Evolutionary conservation across 371 early-diverging fungal species (phyloP), one percentile per base, ranked within the genome.

Genomic region (Circinella minor): DNA sequence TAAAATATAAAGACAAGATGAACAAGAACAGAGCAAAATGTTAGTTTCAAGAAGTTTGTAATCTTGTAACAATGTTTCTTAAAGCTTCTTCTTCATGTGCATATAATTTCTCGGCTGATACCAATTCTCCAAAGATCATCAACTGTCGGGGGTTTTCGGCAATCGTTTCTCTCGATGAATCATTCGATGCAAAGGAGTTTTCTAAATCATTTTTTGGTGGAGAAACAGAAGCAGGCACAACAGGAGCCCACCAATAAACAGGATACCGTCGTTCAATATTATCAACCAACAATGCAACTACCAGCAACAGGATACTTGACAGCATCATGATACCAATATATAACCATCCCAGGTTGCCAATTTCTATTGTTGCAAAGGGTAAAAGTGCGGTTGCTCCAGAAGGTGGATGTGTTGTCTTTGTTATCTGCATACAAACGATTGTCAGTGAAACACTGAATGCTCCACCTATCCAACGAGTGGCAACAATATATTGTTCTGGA

Each of bases 351-450:
- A 89, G 77, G 1, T 79, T 74, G 3, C 81, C 76, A 20, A 87
- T 78, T 4, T 63, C 76, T 1, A 68, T 47, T 6, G 85, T 81
- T 0, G 82, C 71, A 5, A 83, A 84, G 7, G 91, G 91, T 38
- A 93, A 81, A 60, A 92, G 74, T 0, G 93, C 90, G 0, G 94
- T 88, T 0, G 94, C 93, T 14, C 84, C 84, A 4, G 87, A 92
- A 6, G 94, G 94, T 14, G 94, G 93, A 61, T 94, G 93, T 8
- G 91, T 85, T 1, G 89, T 90, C 47, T 86, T 86, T 0, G 90
- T 89, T 34, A 91, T 61, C 54, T 90, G 92, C 92, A 92, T 94
- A 3, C 83, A 36, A 0, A 81, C 68, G 34, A 92, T 75, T 0
- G 93, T 73, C n/a, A 89, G n/a, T 0, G 92, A 86, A 63, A 94